Percentiles rank a stretch among this genome's conserved stretches.
phyloP scores from a whole-genome alignment of 805 yeast species.

The Millerozyma miso region DNA sequence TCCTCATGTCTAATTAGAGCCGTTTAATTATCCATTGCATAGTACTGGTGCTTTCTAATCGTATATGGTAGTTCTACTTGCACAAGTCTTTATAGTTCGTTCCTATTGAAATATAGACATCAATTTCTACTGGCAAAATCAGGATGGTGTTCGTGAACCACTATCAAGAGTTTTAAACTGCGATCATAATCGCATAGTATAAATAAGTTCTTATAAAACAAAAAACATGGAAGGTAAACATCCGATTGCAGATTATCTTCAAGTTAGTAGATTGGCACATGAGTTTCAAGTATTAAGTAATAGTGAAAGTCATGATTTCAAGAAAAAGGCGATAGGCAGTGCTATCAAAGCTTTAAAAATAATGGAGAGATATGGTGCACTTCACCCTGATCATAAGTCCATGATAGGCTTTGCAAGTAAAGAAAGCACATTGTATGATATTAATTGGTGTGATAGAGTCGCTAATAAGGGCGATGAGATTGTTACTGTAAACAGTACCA shows the following conservation, averaged over 20 bases:
- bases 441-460: constrained; percentile 7
- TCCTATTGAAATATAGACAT: no score
- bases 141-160: no score
- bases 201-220: no score
- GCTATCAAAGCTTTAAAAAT: constrained; percentile 11
- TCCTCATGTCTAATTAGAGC: no score
- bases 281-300: constrained; percentile 1
- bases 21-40: no score
- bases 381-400: constrained; percentile 15
- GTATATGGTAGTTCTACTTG: no score
- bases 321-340: background rate
- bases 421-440: constrained; percentile 6
- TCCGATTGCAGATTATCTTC: constrained; percentile 8
- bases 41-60: no score
- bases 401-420: constrained; percentile 6
- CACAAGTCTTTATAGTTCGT: no score
- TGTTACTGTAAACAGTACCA: background rate
- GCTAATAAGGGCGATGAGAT: constrained; percentile 3
- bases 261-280: constrained; percentile 10
- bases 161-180: no score
- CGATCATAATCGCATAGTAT: no score
- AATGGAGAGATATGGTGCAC: constrained; percentile 20
- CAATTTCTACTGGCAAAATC: no score
- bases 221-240: background rate
- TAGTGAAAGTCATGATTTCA: background rate